Evolutionary conservation across 495 filamentous ascomycete species (phyloP), one percentile per base, ranked within the genome.

Genomic region (Schizothecium vesticola): DNA sequence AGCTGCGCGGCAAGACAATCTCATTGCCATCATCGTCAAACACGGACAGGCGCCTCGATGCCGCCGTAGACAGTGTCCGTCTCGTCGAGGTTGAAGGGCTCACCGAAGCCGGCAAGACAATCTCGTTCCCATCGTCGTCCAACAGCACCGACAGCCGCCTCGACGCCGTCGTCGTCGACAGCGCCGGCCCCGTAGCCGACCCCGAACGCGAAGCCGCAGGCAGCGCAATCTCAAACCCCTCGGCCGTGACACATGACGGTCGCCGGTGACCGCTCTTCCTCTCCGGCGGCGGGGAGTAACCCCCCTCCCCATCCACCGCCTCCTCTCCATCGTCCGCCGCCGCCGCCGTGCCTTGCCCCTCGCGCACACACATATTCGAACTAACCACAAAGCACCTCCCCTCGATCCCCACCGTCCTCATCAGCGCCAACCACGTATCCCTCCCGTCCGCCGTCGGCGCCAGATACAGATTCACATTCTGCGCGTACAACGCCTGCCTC

Each of bases 391-490:
- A 92, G 62, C 91, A 90, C 26, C 94, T 83, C 9, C 92, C 90
- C 75, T 98, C 94, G 58, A 86, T 82, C 1, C 87, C 94, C 19
- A 92, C 83, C 0, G 95, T 96, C 21, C 89, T 85, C 87, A 97
- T 89, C 0, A 96, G 84, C 1, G 90, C 80, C 16, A 91, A 77
- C 94, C 94, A 98, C 1, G 92, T 89, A 72, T 94, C 90, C 55
- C 94, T 85, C 23, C 82, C 86, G 77, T 98, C 94, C 10, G 94
- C 94, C 2, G 94, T 97, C 0, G 94, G 94, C 0, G 94, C 93
- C 19, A 97, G 87, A 73, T 96, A 98, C 23, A 98, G 81, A 74
- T 94, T 96, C 66, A 97, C 90, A 74, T 97, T 96, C 78, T 97
- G 94, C 2, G 87, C 84, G 73, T 98, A 98, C 21, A 98, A 83